Percentiles rank a stretch among this genome's conserved stretches.
These are phyloP conservation scores for Wickerhamiella occidentalis DNA, from an alignment of 805 yeast genomes.

Conservation along the genomic window DNA sequence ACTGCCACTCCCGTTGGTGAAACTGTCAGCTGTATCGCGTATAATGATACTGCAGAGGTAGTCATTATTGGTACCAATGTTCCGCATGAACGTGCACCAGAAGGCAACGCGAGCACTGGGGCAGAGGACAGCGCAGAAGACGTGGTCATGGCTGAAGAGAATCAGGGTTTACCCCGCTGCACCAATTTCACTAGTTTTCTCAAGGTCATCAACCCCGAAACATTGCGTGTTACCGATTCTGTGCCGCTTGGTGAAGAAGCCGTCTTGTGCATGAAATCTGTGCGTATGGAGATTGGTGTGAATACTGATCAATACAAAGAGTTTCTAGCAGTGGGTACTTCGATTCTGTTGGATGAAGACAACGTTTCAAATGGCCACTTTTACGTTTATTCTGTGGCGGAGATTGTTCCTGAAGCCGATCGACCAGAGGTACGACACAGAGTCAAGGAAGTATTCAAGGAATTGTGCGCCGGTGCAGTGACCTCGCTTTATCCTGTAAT, in stretches of 20 bases:
- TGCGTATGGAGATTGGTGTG: conserved; percentile 36
- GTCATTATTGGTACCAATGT: conserved; percentile 46
- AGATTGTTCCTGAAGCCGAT: conserved; percentile 80
- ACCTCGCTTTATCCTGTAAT: conserved; percentile 64
- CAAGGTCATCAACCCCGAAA: conserved; percentile 55
- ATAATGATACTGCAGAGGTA: conserved; percentile 53
- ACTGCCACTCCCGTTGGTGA: conserved; percentile 41
- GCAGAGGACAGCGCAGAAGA: conserved; percentile 34
- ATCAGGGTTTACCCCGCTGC: conserved; percentile 19
- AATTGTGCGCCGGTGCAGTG: conserved; percentile 73
- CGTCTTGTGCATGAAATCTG: conserved; percentile 43
- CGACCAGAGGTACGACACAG: conserved; percentile 73
- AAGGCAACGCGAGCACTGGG: not conserved
- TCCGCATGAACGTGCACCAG: not conserved
- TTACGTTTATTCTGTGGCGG: conserved; percentile 60
- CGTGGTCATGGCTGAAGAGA: conserved; percentile 41
- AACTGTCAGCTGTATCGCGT: conserved; percentile 54
- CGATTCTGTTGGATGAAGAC: conserved; percentile 67
- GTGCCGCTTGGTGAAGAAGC: conserved; percentile 55
- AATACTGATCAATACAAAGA: conserved; percentile 39
- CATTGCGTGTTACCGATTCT: conserved; percentile 67
- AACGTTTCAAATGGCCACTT: conserved; percentile 67
- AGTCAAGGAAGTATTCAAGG: conserved; percentile 59
- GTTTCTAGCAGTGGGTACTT: conserved; percentile 66
- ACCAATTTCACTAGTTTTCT: conserved; percentile 46